Evolutionary conservation across 345 rosid genomes (phyloP), one percentile per base, ranked within the genome.

Genomic region (Rhizophora mangle): DNA sequence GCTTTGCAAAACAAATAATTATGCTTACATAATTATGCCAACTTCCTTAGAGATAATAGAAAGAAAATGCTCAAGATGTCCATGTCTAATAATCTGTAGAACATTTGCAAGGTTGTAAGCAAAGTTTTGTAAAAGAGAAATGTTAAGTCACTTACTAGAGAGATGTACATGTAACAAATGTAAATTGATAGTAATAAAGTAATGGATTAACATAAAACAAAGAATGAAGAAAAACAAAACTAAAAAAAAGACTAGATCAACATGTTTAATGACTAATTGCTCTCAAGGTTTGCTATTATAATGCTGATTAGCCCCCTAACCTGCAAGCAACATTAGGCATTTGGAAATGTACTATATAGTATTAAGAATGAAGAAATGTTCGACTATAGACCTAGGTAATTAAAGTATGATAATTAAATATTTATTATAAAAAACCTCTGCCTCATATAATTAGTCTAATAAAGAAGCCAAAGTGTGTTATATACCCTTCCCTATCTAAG

Each of bases 401-500:
- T 56, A 15, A 10, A 36, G 31, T 47, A 1, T 39, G 71, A 32
- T 46, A 55, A 60, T 29, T 49, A 2, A 34, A 60, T 24, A 36
- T 24, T 32, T 63, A 19, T 61, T 63, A 34, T 58, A 75, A 39
- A 82, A 70, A 67, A 90, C 96, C 97, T 88, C 96, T 54, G 89
- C 84, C 56, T 88, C 96, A 67, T 84, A 78, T 71, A 93, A 82
- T 67, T 91, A 90, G 37, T 91, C 96, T 29, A 95, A 81, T 69
- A 89, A 74, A 59, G 89, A 88, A 22, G 92, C 83, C 85, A 93
- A 77, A 75, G 93, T 87, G 82, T 83, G 91, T 58, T 89, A 79
- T 78, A 85, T 76, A 74, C 97, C 96, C 82, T 93, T 96, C 76
- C 85, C 79, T 68, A 83, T 85, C 98, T 93, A 84, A 64, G 58